Evolutionary conservation across 2,329 filamentous ascomycete genomes (phyloP).

Genomic region (Penicillium sp.): DNA sequence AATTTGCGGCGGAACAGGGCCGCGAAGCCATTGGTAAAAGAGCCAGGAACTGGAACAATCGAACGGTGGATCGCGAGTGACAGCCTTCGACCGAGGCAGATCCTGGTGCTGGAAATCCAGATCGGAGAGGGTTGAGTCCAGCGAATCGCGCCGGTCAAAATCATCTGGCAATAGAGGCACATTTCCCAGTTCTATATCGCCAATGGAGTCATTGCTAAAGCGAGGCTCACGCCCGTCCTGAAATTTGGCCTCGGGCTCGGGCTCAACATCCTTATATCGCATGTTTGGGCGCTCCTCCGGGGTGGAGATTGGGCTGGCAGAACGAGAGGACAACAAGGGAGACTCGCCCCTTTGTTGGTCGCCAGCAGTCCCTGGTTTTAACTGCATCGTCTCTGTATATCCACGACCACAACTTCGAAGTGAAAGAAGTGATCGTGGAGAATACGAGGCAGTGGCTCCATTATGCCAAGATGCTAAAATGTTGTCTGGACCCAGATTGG

Average conservation of each 20-base stretch:
- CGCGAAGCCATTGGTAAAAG: constrained; percentile 32
- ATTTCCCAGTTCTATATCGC: constrained; percentile 25
- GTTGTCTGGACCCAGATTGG: background rate
- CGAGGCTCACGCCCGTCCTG: constrained; percentile 2
- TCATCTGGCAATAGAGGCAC: constrained; percentile 21
- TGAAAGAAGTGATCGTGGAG: background rate
- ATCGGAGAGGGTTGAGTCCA: background rate
- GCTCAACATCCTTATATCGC: constrained; percentile 18
- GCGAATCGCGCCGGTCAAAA: background rate
- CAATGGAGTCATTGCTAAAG: constrained; percentile 15
- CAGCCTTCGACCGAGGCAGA: background rate
- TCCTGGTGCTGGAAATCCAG: constrained; percentile 2
- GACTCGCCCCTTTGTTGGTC: background rate
- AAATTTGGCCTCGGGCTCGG: background rate
- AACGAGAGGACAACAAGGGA: background rate
- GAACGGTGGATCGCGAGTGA: constrained; percentile 19
- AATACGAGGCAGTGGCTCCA: background rate
- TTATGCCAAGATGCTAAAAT: constrained; percentile 1
- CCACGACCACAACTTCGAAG: background rate
- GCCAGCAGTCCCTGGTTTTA: constrained; percentile 4
- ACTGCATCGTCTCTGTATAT: constrained; percentile 8
- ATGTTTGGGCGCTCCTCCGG: background rate
- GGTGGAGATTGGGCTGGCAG: background rate
- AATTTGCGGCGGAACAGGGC: constrained; percentile 36
- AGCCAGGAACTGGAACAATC: constrained; percentile 29